phyloP scores from a whole-genome alignment of 202 grass and related monocot genomes.

The Schoenoplectus tabernaemontani region DNA sequence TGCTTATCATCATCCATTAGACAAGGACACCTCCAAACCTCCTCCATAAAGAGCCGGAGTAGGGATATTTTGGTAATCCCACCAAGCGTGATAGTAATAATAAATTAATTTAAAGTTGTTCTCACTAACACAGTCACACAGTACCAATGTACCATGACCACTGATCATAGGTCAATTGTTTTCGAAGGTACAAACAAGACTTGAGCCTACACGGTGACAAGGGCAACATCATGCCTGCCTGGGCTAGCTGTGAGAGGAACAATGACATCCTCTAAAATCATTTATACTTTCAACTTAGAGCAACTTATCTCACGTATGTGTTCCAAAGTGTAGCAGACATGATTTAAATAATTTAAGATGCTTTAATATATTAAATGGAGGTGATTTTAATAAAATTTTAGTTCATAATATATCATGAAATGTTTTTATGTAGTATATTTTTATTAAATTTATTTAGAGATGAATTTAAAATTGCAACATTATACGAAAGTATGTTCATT shows the following conservation, averaged over 20 bases:
- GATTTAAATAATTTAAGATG: no score
- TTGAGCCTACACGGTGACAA: neutral
- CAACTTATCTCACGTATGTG: no score
- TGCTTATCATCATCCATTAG: slow-evolving; percentile 18
- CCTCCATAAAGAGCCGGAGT: slow-evolving; percentile 6
- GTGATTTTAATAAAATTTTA: no score
- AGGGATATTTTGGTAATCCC: slow-evolving; percentile 17
- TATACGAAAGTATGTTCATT: no score
- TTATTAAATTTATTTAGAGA: no score
- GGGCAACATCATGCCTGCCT: neutral
- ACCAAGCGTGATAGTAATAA: neutral
- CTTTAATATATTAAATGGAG: no score
- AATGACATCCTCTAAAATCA: slow-evolving; percentile 1
- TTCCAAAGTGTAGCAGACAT: no score
- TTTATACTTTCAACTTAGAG: no score
- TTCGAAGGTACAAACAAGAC: neutral
- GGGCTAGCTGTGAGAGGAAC: neutral
- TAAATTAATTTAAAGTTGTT: neutral
- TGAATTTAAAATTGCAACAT: no score
- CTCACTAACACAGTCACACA: neutral
- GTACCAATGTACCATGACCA: neutral
- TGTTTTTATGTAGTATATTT: no score
- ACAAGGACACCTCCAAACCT: slow-evolving; percentile 17
- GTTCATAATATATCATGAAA: no score
- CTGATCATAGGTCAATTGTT: neutral